A percentile compares a stretch with the other conserved stretches of the same genome.
These are phyloP conservation scores for Ustilago nuda DNA, from an alignment of 1,284 basidiomycete species.

Conservation along the genomic window DNA sequence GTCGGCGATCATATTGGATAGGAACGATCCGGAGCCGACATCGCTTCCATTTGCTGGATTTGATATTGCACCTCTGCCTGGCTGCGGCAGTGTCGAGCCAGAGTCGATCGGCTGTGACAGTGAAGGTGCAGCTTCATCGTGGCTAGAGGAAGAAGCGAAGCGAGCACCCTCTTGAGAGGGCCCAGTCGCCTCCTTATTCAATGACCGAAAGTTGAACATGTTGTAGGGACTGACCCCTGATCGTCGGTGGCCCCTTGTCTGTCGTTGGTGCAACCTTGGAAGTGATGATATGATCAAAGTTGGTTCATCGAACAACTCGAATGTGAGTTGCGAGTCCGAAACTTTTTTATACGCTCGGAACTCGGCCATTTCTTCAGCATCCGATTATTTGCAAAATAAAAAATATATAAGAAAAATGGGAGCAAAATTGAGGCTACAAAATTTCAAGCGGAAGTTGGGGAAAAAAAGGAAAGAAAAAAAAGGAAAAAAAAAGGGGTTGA, in stretches of 20 bases:
- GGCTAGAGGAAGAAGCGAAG: background rate
- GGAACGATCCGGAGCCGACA: constrained; percentile 17
- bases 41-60: background rate
- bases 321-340: background rate
- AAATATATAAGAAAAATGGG: background rate
- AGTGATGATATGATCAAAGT: background rate
- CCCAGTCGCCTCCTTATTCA: constrained; percentile 24
- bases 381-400: background rate
- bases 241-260: background rate
- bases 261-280: background rate
- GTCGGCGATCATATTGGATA: constrained; percentile 48
- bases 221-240: background rate
- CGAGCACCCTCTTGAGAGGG: constrained; percentile 10
- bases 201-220: constrained; percentile 36
- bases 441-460: constrained; percentile 6
- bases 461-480: background rate
- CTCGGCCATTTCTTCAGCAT: background rate
- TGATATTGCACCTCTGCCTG: background rate
- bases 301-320: background rate
- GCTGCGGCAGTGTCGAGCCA: background rate
- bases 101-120: background rate
- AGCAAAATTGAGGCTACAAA: constrained; percentile 1
- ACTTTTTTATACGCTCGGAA: constrained; percentile 9
- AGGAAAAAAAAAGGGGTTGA: constrained; percentile 3
- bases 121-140: constrained; percentile 5